Evolutionary conservation across 805 yeast species (phyloP), one percentile per base, ranked within the genome.

Genomic region (Candida krabiensis): DNA sequence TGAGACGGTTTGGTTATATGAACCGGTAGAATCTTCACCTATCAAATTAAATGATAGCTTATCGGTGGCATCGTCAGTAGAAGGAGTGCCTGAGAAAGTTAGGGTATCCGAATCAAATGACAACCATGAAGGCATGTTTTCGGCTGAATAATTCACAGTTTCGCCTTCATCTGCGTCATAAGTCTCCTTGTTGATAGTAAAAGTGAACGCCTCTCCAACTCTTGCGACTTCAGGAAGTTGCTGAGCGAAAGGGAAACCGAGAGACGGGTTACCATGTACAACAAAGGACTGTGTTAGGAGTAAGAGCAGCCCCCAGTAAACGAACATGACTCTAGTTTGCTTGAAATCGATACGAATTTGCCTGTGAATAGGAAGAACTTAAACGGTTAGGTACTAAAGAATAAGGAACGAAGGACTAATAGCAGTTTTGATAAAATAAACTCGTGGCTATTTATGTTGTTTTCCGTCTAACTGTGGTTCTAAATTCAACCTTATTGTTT

Each of bases 181-280:
- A 2, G 98, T 91, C 49, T 80, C 78, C 42, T 75, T 66, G 37
- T 89, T 81, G 28, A 91, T 63, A 25, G 81, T 71, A 62, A 86
- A 91, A 14, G 66, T 49, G 63, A 83, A 91, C 2, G 58, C 49
- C 50, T 77, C 69, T 42, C 77, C 77, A 12, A 79, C 76, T 41
- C 95, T 72, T 4, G 96, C 98, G 11, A 93, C 86, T 23, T 88
- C 83, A 4, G 98, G 98, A 16, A 81, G 71, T 64, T 91, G 99
- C 56, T 80, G 79, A 47, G 74, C 64, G 56, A 89, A 78, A n/a
- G 96, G 90, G 68, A 83, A 86, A 30, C 85, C 86, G 27, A 73
- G 69, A 36, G 70, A 67, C 5, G 86, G 80, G 25, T 73, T 64
- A 9, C 79, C 76, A 8, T 19, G n/a, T 8, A 33, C 44, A 24